These are phyloP conservation scores for Pachyrhizus erosus DNA, from an alignment of 306 rosid genomes.

Conservation along the genomic window DNA sequence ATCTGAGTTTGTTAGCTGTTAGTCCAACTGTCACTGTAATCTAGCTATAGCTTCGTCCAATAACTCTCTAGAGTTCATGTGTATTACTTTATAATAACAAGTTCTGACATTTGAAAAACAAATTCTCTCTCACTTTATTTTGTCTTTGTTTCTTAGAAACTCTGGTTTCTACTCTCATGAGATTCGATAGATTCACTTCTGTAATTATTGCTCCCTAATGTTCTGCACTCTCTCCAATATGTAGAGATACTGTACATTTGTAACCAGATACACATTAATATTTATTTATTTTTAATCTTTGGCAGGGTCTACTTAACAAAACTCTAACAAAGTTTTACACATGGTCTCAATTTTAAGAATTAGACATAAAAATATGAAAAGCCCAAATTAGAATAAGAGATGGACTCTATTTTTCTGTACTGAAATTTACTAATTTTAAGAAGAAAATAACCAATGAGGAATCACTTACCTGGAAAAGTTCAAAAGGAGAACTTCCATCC, in stretches of 20 bases:
- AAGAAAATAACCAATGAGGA: slow-evolving; percentile 27
- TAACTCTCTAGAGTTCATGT: neutral
- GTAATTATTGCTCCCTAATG: neutral
- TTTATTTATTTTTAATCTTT: neutral
- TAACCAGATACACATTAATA: neutral
- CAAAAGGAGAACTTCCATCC: slow-evolving; percentile 89
- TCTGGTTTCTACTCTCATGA: neutral
- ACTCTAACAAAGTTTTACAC: neutral
- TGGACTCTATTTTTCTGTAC: slow-evolving; percentile 22
- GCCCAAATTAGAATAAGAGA: slow-evolving; percentile 9
- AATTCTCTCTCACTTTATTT: neutral
- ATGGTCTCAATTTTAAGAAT: neutral
- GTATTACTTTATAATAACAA: neutral
- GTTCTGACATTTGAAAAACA: neutral
- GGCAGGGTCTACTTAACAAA: neutral
- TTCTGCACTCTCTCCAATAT: neutral
- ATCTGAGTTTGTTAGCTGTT: neutral
- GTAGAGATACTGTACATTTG: slow-evolving; percentile 2
- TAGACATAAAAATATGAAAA: neutral
- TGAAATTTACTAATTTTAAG: neutral
- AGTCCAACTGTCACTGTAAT: neutral
- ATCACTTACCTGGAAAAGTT: slow-evolving; percentile 76
- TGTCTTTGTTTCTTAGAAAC: neutral
- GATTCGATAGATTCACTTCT: neutral
- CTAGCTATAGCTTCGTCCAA: neutral